Conservation (phyloP, 305 asterid genomes). For the Fraxinus xanthoxyloides region DNA sequence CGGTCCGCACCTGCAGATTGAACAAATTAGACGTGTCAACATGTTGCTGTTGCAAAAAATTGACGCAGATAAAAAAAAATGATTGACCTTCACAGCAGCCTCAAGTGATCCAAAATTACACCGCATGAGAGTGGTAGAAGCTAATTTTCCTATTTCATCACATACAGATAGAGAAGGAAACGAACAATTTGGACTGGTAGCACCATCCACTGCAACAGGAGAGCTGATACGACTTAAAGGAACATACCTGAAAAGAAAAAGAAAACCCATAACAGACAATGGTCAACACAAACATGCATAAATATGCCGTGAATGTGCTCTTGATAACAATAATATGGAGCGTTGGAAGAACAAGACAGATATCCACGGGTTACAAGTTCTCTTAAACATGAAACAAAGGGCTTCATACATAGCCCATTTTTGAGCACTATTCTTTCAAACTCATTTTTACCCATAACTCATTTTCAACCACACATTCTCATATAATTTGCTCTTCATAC, state of each 20-base stretch:
- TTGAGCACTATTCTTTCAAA: not conserved
- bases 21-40: conserved; percentile 11
- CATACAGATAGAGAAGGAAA: conserved; percentile 65
- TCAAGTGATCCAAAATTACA: conserved; percentile 66
- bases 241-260: conserved; percentile 56
- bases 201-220: conserved; percentile 32
- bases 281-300: not conserved
- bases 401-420: not conserved
- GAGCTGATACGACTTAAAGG: conserved; percentile 70
- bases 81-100: conserved; percentile 64
- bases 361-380: not conserved
- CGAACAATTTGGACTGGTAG: conserved; percentile 41
- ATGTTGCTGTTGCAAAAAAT: not conserved
- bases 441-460: not conserved
- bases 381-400: not conserved
- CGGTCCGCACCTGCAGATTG: conserved; percentile 67
- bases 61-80: not conserved
- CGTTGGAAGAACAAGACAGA: not conserved
- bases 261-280: conserved; percentile 3
- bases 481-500: not conserved
- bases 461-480: not conserved
- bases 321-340: not conserved
- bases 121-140: conserved; percentile 60
- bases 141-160: conserved; percentile 55
- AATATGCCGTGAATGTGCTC: not conserved